Percentiles rank a stretch among this genome's conserved stretches.
phyloP scores from a whole-genome alignment of 768 basidiomycete genomes.

The Amanita thiersii region DNA sequence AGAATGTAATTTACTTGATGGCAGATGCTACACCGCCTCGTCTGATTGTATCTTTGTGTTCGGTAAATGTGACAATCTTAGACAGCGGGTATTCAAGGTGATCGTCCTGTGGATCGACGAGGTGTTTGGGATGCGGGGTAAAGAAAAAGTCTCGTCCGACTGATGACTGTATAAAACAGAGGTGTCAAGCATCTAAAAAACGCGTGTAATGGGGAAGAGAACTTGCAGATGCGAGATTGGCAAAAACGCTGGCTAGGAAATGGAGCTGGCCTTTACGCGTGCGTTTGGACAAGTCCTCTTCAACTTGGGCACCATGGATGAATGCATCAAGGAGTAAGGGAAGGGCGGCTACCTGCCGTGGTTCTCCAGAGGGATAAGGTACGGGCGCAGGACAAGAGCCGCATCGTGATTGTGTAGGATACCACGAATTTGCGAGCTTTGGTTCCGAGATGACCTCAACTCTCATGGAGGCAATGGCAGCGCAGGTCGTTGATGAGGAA shows the following conservation, averaged over 20 bases:
- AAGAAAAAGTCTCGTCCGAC: slow-evolving; percentile 76
- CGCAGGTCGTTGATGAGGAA: slow-evolving; percentile 60
- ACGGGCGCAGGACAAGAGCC: slow-evolving; percentile 72
- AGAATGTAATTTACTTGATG: slow-evolving; percentile 78
- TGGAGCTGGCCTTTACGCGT: slow-evolving; percentile 73
- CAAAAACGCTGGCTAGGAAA: slow-evolving; percentile 91
- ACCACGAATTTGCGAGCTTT: slow-evolving; percentile 46
- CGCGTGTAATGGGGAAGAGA: not conserved
- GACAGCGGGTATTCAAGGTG: slow-evolving; percentile 72
- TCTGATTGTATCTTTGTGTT: slow-evolving; percentile 81
- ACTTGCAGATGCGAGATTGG: slow-evolving; percentile 78
- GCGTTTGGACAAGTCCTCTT: slow-evolving; percentile 42
- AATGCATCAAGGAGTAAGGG: slow-evolving; percentile 89
- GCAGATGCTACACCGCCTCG: slow-evolving; percentile 81
- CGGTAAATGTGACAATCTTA: slow-evolving; percentile 81
- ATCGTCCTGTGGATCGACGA: slow-evolving; percentile 27
- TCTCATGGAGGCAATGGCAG: slow-evolving; percentile 53
- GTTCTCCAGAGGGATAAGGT: slow-evolving; percentile 54
- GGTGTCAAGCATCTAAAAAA: not conserved
- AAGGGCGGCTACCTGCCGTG: slow-evolving; percentile 52
- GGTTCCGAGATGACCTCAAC: slow-evolving; percentile 52
- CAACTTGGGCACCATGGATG: slow-evolving; percentile 57
- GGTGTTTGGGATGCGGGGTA: slow-evolving; percentile 51
- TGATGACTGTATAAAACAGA: slow-evolving; percentile 42
- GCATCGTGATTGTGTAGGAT: slow-evolving; percentile 70